A percentile compares a stretch with the other conserved stretches of the same genome.
These are phyloP conservation scores for Capsicum chinense DNA, from an alignment of 257 asterid genomes.

Conservation along the genomic window DNA sequence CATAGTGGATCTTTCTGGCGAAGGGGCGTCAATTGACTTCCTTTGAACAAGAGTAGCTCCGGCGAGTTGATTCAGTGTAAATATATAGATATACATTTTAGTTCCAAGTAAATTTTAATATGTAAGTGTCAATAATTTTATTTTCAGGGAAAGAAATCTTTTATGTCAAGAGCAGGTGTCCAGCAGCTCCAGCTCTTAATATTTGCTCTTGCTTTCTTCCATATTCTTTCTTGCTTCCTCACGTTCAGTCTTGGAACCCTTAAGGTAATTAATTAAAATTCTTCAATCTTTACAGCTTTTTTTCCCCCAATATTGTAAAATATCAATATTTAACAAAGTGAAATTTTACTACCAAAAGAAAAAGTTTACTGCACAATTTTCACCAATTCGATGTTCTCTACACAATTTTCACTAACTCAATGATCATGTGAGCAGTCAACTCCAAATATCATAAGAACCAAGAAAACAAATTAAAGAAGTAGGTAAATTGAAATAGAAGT, in stretches of 20 bases:
- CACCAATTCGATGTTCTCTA: neutral
- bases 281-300: neutral
- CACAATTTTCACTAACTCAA: too few relatives aligned
- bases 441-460: neutral
- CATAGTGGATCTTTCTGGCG: too few relatives aligned
- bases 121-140: neutral
- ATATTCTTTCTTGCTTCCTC: slow-evolving; percentile 69
- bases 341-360: neutral
- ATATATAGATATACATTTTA: neutral
- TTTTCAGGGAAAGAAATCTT: slow-evolving; percentile 65
- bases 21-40: too few relatives aligned
- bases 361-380: neutral
- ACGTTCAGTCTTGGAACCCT: slow-evolving; percentile 69
- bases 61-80: neutral
- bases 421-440: neutral
- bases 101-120: neutral
- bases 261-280: slow-evolving; percentile 47
- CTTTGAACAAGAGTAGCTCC: too few relatives aligned
- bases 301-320: neutral
- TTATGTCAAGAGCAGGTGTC: slow-evolving; percentile 62
- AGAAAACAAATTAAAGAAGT: neutral
- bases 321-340: neutral
- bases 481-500: neutral
- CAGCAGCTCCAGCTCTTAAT: slow-evolving; percentile 76
- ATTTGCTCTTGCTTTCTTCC: slow-evolving; percentile 70